Evolutionary conservation across 768 basidiomycete genomes (phyloP).

Genomic region (Tylopilus balloui): DNA sequence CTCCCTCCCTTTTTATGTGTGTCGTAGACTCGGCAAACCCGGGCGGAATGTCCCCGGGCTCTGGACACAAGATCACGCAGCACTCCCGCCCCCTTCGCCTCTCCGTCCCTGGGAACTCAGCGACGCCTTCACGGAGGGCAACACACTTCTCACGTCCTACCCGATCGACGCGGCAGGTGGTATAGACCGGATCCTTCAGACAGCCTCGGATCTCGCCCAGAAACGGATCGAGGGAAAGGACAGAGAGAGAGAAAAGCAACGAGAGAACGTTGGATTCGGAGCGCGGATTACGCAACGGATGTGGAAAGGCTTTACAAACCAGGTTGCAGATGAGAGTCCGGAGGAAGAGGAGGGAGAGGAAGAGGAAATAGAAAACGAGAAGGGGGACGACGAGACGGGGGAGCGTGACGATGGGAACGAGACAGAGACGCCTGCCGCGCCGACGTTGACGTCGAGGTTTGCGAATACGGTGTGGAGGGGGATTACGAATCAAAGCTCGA

Average conservation of each 20-base stretch:
- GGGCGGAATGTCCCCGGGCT: slow-evolving; percentile 42
- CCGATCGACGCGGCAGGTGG: slow-evolving; percentile 64
- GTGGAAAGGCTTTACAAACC: slow-evolving; percentile 66
- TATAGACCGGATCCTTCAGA: slow-evolving; percentile 65
- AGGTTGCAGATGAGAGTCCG: slow-evolving; percentile 33
- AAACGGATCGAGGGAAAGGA: slow-evolving; percentile 42
- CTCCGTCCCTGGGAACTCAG: slow-evolving; percentile 48
- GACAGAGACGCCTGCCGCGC: slow-evolving; percentile 37
- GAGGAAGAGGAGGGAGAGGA: slow-evolving; percentile 31
- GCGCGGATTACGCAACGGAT: slow-evolving; percentile 53
- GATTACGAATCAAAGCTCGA: slow-evolving; percentile 68
- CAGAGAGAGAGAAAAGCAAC: slow-evolving; percentile 25
- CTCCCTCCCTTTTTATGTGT: not conserved
- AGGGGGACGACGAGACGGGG: slow-evolving; percentile 14
- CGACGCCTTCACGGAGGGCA: slow-evolving; percentile 64
- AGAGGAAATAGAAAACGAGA: slow-evolving; percentile 26
- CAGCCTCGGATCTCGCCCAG: slow-evolving; percentile 54
- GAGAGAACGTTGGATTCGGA: slow-evolving; percentile 43
- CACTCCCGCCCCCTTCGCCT: slow-evolving; percentile 38
- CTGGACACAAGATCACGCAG: slow-evolving; percentile 47
- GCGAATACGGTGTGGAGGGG: slow-evolving; percentile 71
- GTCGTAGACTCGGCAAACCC: slow-evolving; percentile 50
- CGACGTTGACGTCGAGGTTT: slow-evolving; percentile 48
- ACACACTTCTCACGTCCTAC: slow-evolving; percentile 60
- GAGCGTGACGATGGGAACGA: slow-evolving; percentile 41